Conservation (phyloP, 495 filamentous ascomycete species). For the Barbatosphaeria neglecta region DNA sequence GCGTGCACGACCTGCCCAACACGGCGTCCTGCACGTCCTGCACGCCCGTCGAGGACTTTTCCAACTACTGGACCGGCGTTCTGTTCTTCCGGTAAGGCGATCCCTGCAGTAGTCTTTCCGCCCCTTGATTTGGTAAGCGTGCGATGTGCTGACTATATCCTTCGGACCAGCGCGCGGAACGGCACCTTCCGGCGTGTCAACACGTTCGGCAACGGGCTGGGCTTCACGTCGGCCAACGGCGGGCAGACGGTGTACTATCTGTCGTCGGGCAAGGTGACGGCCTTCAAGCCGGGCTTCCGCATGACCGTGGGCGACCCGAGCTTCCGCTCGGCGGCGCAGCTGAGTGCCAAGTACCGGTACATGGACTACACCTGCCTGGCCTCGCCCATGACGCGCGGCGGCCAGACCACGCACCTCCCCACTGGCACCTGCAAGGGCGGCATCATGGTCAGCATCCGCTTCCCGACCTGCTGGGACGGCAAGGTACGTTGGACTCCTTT, state of each 20-base stretch:
- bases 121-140: background rate
- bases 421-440: slow-evolving; percentile 19
- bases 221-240: slow-evolving; percentile 20
- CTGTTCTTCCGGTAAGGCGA: slow-evolving; percentile 17
- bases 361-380: slow-evolving; percentile 24
- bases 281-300: slow-evolving; percentile 33
- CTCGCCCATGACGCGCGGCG: slow-evolving; percentile 26
- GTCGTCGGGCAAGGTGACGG: slow-evolving; percentile 23
- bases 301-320: slow-evolving; percentile 33
- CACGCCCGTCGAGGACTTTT: slow-evolving; percentile 19
- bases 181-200: slow-evolving; percentile 29
- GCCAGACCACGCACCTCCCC: slow-evolving; percentile 26
- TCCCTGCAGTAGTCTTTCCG: background rate
- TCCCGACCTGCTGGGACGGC: slow-evolving; percentile 33
- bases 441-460: slow-evolving; percentile 29
- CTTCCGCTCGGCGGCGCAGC: slow-evolving; percentile 23
- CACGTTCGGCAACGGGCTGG: slow-evolving; percentile 30
- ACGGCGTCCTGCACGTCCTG: slow-evolving; percentile 25
- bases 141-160: background rate
- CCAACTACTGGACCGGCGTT: slow-evolving; percentile 31
- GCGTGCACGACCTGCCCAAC: slow-evolving; percentile 13
- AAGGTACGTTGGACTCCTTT: too few species aligned
- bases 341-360: slow-evolving; percentile 31
- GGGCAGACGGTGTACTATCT: slow-evolving; percentile 35
- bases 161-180: slow-evolving; percentile 23